phyloP scores from a whole-genome alignment of 768 basidiomycete genomes.

The Russula sp. region DNA sequence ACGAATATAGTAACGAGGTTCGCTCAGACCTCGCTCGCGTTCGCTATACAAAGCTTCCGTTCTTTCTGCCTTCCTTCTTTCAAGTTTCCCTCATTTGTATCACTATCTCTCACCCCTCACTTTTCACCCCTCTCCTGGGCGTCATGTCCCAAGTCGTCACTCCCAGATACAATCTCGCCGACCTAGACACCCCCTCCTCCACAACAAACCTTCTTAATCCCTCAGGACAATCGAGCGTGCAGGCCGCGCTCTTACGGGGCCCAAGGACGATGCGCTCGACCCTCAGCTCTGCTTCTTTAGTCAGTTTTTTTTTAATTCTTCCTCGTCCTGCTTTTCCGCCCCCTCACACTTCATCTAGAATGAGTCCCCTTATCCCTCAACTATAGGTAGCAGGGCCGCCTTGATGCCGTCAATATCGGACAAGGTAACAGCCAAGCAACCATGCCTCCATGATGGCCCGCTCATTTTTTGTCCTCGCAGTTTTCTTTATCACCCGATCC shows the following conservation, averaged over 20 bases:
- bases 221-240: conserved; percentile 32
- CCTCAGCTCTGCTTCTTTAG: conserved; percentile 39
- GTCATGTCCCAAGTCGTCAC: conserved; percentile 27
- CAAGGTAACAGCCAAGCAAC: conserved; percentile 24
- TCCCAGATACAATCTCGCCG: conserved; percentile 38
- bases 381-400: conserved; percentile 1
- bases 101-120: background rate
- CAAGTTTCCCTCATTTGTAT: conserved; percentile 1
- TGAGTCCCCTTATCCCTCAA: conserved; percentile 24
- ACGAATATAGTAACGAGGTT: background rate
- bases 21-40: background rate
- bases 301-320: conserved; percentile 27
- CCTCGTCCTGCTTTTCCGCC: background rate
- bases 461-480: conserved; percentile 1
- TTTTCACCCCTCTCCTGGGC: conserved; percentile 17
- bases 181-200: conserved; percentile 46
- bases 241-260: conserved; percentile 40
- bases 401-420: conserved; percentile 28
- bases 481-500: conserved; percentile 30
- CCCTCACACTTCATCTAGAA: conserved; percentile 19
- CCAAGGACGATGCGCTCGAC: conserved; percentile 35
- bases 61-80: background rate
- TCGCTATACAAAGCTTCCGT: background rate
- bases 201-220: conserved; percentile 46
- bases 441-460: background rate